Conservation (phyloP, 2,329 filamentous ascomycete species). For the Aaosphaeria arxii region DNA sequence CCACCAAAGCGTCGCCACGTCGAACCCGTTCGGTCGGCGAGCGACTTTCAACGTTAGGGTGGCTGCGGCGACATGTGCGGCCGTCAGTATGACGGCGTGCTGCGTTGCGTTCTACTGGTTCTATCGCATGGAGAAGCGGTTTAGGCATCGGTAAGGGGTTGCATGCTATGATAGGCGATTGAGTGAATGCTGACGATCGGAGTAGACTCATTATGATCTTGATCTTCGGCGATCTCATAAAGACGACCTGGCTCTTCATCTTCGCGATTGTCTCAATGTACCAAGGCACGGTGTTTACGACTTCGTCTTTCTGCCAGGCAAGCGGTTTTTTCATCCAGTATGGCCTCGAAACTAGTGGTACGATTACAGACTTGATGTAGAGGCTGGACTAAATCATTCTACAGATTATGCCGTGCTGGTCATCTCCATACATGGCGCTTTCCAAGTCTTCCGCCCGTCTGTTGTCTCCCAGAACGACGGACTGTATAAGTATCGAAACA, state of each 20-base stretch:
- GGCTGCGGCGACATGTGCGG: slow-evolving; percentile 31
- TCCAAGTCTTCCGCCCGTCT: slow-evolving; percentile 65
- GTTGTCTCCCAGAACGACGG: slow-evolving; percentile 53
- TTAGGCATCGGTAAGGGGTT: slow-evolving; percentile 65
- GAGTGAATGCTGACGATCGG: background rate
- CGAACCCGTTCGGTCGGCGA: slow-evolving; percentile 10
- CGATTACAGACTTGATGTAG: slow-evolving; percentile 9
- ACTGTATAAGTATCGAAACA: slow-evolving; percentile 64
- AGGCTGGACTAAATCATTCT: background rate
- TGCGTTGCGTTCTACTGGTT: slow-evolving; percentile 68
- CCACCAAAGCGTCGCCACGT: background rate
- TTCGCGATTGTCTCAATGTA: slow-evolving; percentile 60
- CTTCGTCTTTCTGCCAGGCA: slow-evolving; percentile 61
- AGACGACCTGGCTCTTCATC: slow-evolving; percentile 65
- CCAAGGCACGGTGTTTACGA: slow-evolving; percentile 49
- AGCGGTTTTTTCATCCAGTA: slow-evolving; percentile 66
- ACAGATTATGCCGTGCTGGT: slow-evolving; percentile 67
- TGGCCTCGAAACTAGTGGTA: slow-evolving; percentile 64
- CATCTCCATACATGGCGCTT: slow-evolving; percentile 69
- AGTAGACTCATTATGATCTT: slow-evolving; percentile 69
- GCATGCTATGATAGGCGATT: background rate
- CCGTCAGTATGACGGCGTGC: slow-evolving; percentile 56
- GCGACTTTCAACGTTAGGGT: slow-evolving; percentile 31
- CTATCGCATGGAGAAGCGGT: slow-evolving; percentile 67
- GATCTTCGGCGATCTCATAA: slow-evolving; percentile 69